phyloP scores from a whole-genome alignment of 768 basidiomycete species.

The Serendipita sp. region DNA sequence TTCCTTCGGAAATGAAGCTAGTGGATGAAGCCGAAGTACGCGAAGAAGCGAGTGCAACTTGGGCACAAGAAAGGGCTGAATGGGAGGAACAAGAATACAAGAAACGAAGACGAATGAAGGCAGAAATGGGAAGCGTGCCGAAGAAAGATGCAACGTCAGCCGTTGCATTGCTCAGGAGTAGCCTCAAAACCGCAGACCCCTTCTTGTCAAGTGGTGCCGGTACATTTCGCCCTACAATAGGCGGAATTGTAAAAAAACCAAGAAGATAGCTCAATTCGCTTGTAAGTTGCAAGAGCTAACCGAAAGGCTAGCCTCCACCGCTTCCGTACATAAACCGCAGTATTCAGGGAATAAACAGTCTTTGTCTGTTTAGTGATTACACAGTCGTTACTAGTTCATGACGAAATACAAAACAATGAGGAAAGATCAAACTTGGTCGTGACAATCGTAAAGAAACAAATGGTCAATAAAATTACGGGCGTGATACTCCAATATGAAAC shows the following conservation, averaged over 20 bases:
- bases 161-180: constrained; percentile 9
- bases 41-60: constrained; percentile 46
- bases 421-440: too few relatives aligned
- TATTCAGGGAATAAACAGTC: too few relatives aligned
- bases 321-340: too few relatives aligned
- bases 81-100: constrained; percentile 24
- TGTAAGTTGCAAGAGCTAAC: too few relatives aligned
- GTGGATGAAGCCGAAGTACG: constrained; percentile 46
- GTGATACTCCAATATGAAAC: constrained; percentile 29
- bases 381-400: too few relatives aligned
- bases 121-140: constrained; percentile 9
- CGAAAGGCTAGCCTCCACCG: too few relatives aligned
- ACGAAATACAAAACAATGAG: too few relatives aligned
- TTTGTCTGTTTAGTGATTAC: too few relatives aligned
- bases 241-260: not conserved
- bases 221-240: not conserved
- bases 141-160: constrained; percentile 9
- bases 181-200: constrained; percentile 9
- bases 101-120: constrained; percentile 9
- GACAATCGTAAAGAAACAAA: too few relatives aligned
- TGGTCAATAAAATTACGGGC: too few relatives aligned
- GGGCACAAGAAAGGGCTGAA: constrained; percentile 38
- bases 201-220: constrained; percentile 6
- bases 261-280: not conserved
- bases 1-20: constrained; percentile 53